Evolutionary conservation across 805 yeast genomes (phyloP), one percentile per base, ranked within the genome.

Genomic region (Wickerhamiella occidentalis): DNA sequence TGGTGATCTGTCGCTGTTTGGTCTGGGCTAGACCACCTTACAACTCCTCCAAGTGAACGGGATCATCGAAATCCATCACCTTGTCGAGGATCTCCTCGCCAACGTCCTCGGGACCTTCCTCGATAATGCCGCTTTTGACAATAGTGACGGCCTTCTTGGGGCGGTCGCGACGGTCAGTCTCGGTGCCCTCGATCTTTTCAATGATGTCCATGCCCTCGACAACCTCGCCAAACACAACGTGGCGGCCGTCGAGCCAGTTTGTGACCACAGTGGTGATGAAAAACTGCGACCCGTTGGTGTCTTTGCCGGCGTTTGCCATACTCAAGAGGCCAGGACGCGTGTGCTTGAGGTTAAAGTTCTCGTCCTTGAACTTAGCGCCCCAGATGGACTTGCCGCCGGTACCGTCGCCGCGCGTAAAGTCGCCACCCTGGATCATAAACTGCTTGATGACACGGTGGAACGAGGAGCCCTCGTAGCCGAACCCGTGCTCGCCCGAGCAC

Each of bases 151-250:
- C 77, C 58, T 74, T 75, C 50, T 65, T 67, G 49, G 98, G 98
- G 56, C 70, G 74, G 67, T 86, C 92, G 56, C 83, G 78, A 58
- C 73, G 68, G 52, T 70, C 68, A 21, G 94, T 86, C 68, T 79
- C 77, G 54, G 83, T 78, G 44, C 66, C 65, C 68, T 87, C 95
- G 61, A 92, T 78, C 66, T 76, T 73, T 56, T 73, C 68, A 50
- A 90, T 85, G 46, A 86, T 77, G 56, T 90, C 95, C 71, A 79
- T 73, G 45, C 97, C 97, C 44, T 67, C 71, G 37, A 86, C 51
- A 50, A 92, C 96, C 69, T 86, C 85, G 56, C 98, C 98, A 61
- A 92, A 92, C 38, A 92, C 98, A 63, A 92, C 98, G 68, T 92
- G 98, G 59, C 72, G 79, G 56, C 94, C 92, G 63, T 92, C 86